Base-by-base conservation (phyloP, 352 stramenopile genomes). In the Thraustochytrium sp. region DNA sequence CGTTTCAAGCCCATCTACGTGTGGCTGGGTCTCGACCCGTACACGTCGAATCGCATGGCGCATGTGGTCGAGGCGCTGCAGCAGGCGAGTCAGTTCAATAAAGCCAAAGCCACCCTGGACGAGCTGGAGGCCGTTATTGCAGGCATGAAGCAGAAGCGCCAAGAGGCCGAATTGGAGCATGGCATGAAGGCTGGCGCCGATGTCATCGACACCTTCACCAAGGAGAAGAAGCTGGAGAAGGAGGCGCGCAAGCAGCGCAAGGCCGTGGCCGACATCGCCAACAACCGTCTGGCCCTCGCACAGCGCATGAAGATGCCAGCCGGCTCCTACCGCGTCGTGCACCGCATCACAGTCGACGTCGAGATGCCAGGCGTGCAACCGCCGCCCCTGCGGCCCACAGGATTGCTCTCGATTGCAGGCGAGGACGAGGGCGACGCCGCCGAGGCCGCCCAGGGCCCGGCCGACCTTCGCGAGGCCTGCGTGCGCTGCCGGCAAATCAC, bases 11-110 rank as follows among this genome's bases (percentile, higher is more conserved):
- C 59, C 59, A 31, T 72, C 46, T 26, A 34, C 40, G 59, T 72
- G 34, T 72, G 59, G 59, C 59, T 72, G 26, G 59, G 59, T 29
- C 59, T 44, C n/a, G 59, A 72, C n/a, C 59, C 59, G n/a, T 72
- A 72, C 3, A 72, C 59, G 21, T 72, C 59, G 59, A 31, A 72
- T 26, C 34, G 59, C 2, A 72, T 44, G 40, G 21, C 59, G 40
- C 59, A 72, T 13, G 59, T 72, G 16, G 59, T 72, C 34, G 31
- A 55, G 40, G 59, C 59, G 16, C 42, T 72, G 13, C 4, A 11
- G 8, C 26, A 72, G 31, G 34, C 59, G 36, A 31, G 46, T 44
- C 34, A 31, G 8, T 72, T 72, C 31, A 11, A 72, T 29, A 11
- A 26, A 11, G 59, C 59, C 0, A 38, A 46, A 34, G 59, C 59